Conservation (phyloP, 148 eudicot species). For the Fagopyrum homotropicum region DNA sequence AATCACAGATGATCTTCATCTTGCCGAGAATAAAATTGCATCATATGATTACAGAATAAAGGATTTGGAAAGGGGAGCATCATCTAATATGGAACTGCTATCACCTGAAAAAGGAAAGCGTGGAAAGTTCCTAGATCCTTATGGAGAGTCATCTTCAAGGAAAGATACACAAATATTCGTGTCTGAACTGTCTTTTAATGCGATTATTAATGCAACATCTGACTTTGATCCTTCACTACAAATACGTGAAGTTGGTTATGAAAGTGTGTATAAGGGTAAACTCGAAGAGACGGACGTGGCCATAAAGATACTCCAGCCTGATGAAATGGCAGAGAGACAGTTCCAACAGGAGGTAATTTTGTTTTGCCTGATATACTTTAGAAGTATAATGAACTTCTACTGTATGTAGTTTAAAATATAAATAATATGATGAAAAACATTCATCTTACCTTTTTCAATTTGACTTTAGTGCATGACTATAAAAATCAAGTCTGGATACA, state of each 20-base stretch:
- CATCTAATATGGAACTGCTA: slow-evolving; percentile 51
- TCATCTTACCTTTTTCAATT: neutral
- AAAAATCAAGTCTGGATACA: neutral
- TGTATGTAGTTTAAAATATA: neutral
- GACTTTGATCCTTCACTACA: slow-evolving; percentile 49
- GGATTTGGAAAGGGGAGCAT: slow-evolving; percentile 54
- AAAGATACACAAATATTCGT: slow-evolving; percentile 33
- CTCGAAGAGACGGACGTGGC: slow-evolving; percentile 74
- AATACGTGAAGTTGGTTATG: slow-evolving; percentile 87
- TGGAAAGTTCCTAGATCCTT: slow-evolving; percentile 55
- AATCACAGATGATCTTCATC: slow-evolving; percentile 34
- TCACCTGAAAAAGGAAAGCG: slow-evolving; percentile 59
- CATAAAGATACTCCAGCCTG: slow-evolving; percentile 50
- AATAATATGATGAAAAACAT: neutral
- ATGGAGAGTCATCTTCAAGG: slow-evolving; percentile 46
- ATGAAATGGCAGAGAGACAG: slow-evolving; percentile 47
- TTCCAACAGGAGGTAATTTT: slow-evolving; percentile 79
- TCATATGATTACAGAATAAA: slow-evolving; percentile 32
- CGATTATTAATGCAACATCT: slow-evolving; percentile 63
- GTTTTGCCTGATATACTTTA: slow-evolving; percentile 14
- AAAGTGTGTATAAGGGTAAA: slow-evolving; percentile 51
- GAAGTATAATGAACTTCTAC: slow-evolving; percentile 13
- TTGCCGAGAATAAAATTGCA: slow-evolving; percentile 44
- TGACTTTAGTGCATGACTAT: neutral
- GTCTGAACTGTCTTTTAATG: slow-evolving; percentile 54